Conservation (phyloP, 495 filamentous ascomycete species). For the Lophiostoma macrostomum region DNA sequence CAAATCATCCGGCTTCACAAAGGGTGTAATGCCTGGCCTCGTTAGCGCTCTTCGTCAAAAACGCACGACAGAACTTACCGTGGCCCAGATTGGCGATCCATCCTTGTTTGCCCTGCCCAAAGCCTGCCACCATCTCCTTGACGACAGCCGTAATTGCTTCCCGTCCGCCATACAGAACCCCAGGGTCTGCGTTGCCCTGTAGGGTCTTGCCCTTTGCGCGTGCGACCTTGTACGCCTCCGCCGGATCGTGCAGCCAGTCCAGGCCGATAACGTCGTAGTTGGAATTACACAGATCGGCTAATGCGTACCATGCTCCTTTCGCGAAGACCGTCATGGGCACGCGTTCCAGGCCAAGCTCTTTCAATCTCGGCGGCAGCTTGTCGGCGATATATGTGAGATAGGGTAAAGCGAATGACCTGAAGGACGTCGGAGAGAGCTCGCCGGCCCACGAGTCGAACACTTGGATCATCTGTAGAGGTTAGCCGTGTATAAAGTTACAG, state of each 20-base stretch:
- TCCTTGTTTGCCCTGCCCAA: slow-evolving; percentile 79
- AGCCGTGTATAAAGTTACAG: not conserved
- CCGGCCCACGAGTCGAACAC: slow-evolving; percentile 99
- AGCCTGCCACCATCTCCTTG: slow-evolving; percentile 79
- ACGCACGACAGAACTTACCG: slow-evolving; percentile 51
- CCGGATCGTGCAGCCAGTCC: slow-evolving; percentile 92
- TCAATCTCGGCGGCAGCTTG: slow-evolving; percentile 67
- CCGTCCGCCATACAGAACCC: slow-evolving; percentile 80
- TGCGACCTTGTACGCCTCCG: slow-evolving; percentile 73
- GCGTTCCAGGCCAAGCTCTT: slow-evolving; percentile 66
- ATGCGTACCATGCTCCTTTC: slow-evolving; percentile 97
- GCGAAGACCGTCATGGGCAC: slow-evolving; percentile 99
- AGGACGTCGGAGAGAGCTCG: slow-evolving; percentile 79
- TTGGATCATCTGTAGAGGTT: slow-evolving; percentile 66
- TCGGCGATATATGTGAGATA: slow-evolving; percentile 81
- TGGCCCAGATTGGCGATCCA: slow-evolving; percentile 90
- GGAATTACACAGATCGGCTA: slow-evolving; percentile 80
- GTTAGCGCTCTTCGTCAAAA: slow-evolving; percentile 5
- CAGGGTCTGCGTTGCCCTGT: slow-evolving; percentile 95
- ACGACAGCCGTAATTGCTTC: slow-evolving; percentile 76
- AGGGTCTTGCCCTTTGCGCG: slow-evolving; percentile 64
- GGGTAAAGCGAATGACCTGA: slow-evolving; percentile 79
- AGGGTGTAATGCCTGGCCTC: slow-evolving; percentile 75
- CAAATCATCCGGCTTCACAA: slow-evolving; percentile 87
- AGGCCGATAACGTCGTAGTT: slow-evolving; percentile 92